Evolutionary conservation across 1,284 basidiomycete genomes (phyloP), one percentile per base, ranked within the genome.

Genomic region (Ustilago sp.): DNA sequence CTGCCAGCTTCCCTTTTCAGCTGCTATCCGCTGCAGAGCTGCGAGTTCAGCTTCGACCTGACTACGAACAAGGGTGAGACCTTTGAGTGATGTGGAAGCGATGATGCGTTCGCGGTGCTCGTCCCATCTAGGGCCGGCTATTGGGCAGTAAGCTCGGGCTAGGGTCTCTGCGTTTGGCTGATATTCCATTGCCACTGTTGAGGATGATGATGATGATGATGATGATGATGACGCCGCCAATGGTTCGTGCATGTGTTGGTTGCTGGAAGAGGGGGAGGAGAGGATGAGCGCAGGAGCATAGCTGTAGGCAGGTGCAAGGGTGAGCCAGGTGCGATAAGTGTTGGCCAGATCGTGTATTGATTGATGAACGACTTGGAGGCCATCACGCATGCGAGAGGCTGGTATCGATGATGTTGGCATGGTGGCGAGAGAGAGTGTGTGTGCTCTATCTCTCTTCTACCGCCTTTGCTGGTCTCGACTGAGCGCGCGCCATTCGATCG

Each of bases 51-150:
- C 45, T 34, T 70, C 65, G 56, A 76, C 64, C 47, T 70, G 68
- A 38, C 61, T 68, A 48, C 69, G 60, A 17, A 75, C 52, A 11
- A 65, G 45, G 6, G 59, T 72, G 57, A 79, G 66, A 31, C 76
- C 76, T 56, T 75, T 74, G 47, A 79, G 59, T 5, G 72, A 63
- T n/a, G 72, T 74, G 45, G 71, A 74, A 2, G 71, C 71, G 31
- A 52, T 17, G 32, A 68, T 63, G 19, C 63, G 63, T 36, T 63
- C 47, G n/a, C 67, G 67, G 35, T 75, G 72, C 39, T 75, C 72
- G n/a, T 75, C 59, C 72, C 72, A 75, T 4, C 72, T 38, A 8
- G 72, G 67, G 13, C 72, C 72, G 2, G 72, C 19, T 34, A 75
- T 75, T 52, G 72, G 72, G 41, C 72, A 75, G 35, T 63, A 68